Evolutionary conservation across 2,329 filamentous ascomycete genomes (phyloP).

Genomic region (Ophiostoma montium): DNA sequence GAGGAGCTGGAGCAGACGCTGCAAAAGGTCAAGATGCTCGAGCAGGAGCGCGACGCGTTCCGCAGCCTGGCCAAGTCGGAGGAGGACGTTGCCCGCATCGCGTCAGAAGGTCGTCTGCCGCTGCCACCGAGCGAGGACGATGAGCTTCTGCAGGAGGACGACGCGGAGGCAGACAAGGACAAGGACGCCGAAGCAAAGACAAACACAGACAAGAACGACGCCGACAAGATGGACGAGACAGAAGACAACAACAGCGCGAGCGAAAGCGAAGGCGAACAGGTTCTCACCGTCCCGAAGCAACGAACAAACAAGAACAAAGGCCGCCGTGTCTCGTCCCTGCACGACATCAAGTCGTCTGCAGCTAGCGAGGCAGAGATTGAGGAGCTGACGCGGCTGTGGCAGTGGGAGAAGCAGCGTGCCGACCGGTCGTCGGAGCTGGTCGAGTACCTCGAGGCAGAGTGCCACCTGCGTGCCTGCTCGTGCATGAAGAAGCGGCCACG

Average conservation of each 20-base stretch:
- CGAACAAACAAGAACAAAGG: slow-evolving; percentile 29
- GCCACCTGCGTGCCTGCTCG: slow-evolving; percentile 51
- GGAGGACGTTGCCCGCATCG: slow-evolving; percentile 52
- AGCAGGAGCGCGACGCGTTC: slow-evolving; percentile 62
- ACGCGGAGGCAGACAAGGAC: neutral
- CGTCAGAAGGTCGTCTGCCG: slow-evolving; percentile 56
- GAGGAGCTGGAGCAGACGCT: slow-evolving; percentile 52
- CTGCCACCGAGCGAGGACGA: slow-evolving; percentile 39
- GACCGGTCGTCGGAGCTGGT: slow-evolving; percentile 58
- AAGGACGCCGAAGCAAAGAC: neutral
- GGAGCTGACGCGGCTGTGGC: slow-evolving; percentile 35
- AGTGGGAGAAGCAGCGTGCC: slow-evolving; percentile 48
- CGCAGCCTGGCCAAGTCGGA: slow-evolving; percentile 60
- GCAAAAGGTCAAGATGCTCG: slow-evolving; percentile 49
- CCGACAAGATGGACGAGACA: neutral
- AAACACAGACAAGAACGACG: neutral
- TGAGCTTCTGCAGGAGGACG: slow-evolving; percentile 31
- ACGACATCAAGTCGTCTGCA: slow-evolving; percentile 39
- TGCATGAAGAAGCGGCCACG: slow-evolving; percentile 33
- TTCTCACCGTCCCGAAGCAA: slow-evolving; percentile 40
- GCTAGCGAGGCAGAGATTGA: slow-evolving; percentile 45
- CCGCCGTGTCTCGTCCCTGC: slow-evolving; percentile 27
- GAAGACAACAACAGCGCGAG: slow-evolving; percentile 1
- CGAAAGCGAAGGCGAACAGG: neutral
- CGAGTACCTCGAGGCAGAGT: slow-evolving; percentile 65